Conservation (phyloP, 805 yeast species). For the Ascoidea asiatica region DNA sequence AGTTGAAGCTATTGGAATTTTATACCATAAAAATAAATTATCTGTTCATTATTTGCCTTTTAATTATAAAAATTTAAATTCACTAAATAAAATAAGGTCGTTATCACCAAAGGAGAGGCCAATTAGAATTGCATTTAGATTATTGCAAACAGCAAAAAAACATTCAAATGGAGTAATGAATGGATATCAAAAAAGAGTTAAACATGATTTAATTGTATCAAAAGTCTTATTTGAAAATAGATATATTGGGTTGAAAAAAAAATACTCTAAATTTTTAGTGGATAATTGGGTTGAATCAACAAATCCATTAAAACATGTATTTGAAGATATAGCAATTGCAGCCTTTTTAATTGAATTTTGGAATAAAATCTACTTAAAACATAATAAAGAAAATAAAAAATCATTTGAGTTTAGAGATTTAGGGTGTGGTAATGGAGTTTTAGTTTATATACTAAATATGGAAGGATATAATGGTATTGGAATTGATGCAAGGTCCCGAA, state of each 20-base stretch:
- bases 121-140: conserved; percentile 68
- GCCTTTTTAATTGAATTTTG: conserved; percentile 86
- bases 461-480: conserved; percentile 83
- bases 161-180: conserved; percentile 75
- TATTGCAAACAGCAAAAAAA: conserved; percentile 66
- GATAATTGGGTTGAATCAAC: conserved; percentile 88
- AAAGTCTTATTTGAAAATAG: conserved; percentile 73
- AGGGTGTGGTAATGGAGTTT: conserved; percentile 90
- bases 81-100: conserved; percentile 15
- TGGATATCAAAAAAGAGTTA: conserved; percentile 81
- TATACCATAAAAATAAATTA: conserved; percentile 29
- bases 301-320: conserved; percentile 90
- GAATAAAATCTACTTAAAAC: conserved; percentile 33
- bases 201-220: conserved; percentile 77
- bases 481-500: conserved; percentile 78
- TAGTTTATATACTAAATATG: conserved; percentile 57
- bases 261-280: conserved; percentile 62
- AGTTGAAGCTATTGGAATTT: conserved; percentile 64
- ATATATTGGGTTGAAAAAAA: conserved; percentile 69
- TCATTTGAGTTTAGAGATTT: conserved; percentile 69
- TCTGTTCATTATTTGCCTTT: conserved; percentile 74
- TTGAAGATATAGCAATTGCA: conserved; percentile 92
- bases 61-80: conserved; percentile 16
- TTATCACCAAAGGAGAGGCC: conserved; percentile 43
- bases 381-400: conserved; percentile 19